Evolutionary conservation across 2,329 filamentous ascomycete genomes (phyloP), one percentile per base, ranked within the genome.

Genomic region (Periconia sp.): DNA sequence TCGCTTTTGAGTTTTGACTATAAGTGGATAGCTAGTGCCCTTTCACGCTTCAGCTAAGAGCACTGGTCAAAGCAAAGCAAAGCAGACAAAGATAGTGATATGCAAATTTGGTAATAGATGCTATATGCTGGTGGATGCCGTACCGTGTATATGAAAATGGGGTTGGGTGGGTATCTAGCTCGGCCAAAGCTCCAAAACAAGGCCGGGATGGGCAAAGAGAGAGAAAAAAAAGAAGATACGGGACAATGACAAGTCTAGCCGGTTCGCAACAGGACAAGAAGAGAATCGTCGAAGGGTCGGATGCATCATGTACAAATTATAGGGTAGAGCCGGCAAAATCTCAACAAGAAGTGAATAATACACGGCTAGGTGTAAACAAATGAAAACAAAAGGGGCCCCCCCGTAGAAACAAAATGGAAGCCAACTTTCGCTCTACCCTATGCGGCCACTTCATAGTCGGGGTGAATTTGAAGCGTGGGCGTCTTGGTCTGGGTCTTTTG

Each of bases 391-490:
- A 47, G 43, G 19, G 27, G 20, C 41, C 15, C 40, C 41, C 15
- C 40, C 11, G 33, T 37, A 14, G 11, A n/a, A 37, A 3, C 23
- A 27, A 27, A 5, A 27, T 27, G 23, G 27, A 42, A 19, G 13
- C 20, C 10, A 33, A 14, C 14, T 33, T 7, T 33, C 6, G 6
- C 13, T 37, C 33, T 37, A 11, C 10, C 33, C 15, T 37, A 37
- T 11, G 15, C 33, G 15, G 61, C 48, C 14, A 61, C 58, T 56
- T 69, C 69, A 57, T 64, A 70, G 50, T 63, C 66, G 23, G 70
- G 59, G 54, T 75, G 70, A 33, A 76, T 70, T 56, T 69, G 68
- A 44, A 76, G 64, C 43, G 70, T 75, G 23, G 74, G 74, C 54
- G 71, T 69, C 61, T 67, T 66, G 41, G 57, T 58, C 61, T 67